These are phyloP conservation scores for Diaporthe australafricana DNA, from an alignment of 2,329 filamentous ascomycete species.

Conservation along the genomic window DNA sequence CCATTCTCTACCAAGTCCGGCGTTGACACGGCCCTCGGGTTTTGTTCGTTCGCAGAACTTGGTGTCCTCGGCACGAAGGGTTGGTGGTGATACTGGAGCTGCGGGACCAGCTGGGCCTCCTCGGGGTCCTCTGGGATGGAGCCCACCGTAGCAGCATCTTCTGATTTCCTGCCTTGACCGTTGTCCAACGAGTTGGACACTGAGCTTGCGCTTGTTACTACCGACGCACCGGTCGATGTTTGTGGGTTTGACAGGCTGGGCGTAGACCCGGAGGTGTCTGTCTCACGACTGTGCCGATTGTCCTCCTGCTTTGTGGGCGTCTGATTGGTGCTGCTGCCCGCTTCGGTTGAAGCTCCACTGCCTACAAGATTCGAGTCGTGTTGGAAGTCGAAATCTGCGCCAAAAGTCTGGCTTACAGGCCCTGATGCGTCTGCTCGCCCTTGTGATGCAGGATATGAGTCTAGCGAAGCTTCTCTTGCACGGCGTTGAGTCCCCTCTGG, in stretches of 20 bases:
- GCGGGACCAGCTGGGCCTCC: constrained; percentile 61
- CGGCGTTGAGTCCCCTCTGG: constrained; percentile 31
- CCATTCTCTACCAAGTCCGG: constrained; percentile 64
- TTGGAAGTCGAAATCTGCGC: constrained; percentile 17
- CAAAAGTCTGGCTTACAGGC: background rate
- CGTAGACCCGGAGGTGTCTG: constrained; percentile 62
- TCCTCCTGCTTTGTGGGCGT: constrained; percentile 50
- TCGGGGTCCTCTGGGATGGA: constrained; percentile 60
- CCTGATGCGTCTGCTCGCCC: background rate
- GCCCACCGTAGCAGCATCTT: constrained; percentile 61
- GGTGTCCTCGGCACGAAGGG: constrained; percentile 55
- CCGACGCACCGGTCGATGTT: constrained; percentile 63
- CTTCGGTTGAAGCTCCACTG: constrained; percentile 1
- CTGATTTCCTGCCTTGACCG: constrained; percentile 49
- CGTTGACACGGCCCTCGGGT: constrained; percentile 59
- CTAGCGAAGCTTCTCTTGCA: constrained; percentile 23
- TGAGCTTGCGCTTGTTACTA: constrained; percentile 67
- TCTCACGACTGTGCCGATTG: constrained; percentile 64
- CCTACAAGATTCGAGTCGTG: constrained; percentile 44
- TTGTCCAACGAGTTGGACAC: constrained; percentile 63
- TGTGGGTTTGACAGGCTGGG: constrained; percentile 61
- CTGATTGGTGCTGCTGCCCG: constrained; percentile 44
- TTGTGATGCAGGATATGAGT: background rate
- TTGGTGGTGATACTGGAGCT: constrained; percentile 72
- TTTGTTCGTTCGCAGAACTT: constrained; percentile 55